Base-by-base conservation (phyloP, 768 basidiomycete species). In the Wakefieldia striispora region DNA sequence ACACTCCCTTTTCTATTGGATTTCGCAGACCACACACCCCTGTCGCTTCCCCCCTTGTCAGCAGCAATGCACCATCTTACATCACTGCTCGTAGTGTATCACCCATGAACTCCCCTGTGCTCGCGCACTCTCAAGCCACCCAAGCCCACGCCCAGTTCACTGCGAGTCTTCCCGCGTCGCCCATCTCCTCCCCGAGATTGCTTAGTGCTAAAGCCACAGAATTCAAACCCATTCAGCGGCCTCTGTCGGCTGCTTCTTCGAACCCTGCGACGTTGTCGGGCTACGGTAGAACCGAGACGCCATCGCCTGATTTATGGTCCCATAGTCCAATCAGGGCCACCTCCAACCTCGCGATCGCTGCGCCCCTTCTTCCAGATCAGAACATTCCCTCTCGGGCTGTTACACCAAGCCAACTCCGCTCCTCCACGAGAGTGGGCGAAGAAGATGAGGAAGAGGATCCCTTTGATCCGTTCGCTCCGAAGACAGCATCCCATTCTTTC, bases 301-400 rank as follows among this genome's bases (percentile, higher is more conserved):
- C 89, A n/a, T 90, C 90, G 7, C 90, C 90, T 12, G 93, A 95
- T 73, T 66, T 92, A 45, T 95, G 93, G 92, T 82, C 90, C 3
- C 89, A 90, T 65, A 70, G 65, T 48, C 81, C 79, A 35, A 78
- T 77, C 27, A 78, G 88, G 52, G 82, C 83, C 1, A 81, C 84
- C 1, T 88, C 88, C 13, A 95, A 92, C 63, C 79, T 97, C 9
- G 93, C 93, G 31, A 94, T 95, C 52, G 93, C 93, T 8, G 88
- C 91, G 0, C 94, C 94, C 5, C 75, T 97, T 20, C 77, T 93
- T 39, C 87, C 90, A 40, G 89, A 91, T 53, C 80, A 79, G 50
- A 72, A 71, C 4, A 56, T 75, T 24, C 53, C 65, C 61, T 37
- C 79, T 26, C 78, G 82, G 37, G 75, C 85, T 6, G 72, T 78